Conservation (phyloP, 2,329 filamentous ascomycete species). For the Botryotinia calthae region DNA sequence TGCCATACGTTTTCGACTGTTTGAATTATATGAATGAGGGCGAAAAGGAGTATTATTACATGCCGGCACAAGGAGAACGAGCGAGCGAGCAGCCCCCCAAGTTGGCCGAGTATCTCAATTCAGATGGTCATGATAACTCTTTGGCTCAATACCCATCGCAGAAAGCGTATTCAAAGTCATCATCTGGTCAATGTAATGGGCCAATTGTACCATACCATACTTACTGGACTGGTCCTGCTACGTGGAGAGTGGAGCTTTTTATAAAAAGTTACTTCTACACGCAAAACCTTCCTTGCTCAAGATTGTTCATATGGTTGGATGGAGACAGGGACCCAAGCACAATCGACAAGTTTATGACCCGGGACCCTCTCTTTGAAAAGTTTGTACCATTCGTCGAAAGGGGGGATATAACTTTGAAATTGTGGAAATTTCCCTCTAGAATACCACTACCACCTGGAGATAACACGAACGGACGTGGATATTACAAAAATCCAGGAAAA, state of each 20-base stretch:
- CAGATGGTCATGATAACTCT: conserved; percentile 39
- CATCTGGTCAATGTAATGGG: conserved; percentile 50
- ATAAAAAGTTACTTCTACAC: conserved; percentile 57
- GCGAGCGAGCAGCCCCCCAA: conserved; percentile 38
- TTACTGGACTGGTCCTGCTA: conserved; percentile 56
- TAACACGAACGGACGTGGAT: conserved; percentile 48
- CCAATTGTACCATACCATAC: conserved; percentile 56
- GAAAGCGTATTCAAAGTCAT: conserved; percentile 42
- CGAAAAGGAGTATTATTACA: conserved; percentile 49
- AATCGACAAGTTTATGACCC: conserved; percentile 50
- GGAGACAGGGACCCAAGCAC: conserved; percentile 50
- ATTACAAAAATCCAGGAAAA: conserved; percentile 48
- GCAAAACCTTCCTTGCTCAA: conserved; percentile 54
- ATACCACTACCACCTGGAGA: conserved; percentile 51
- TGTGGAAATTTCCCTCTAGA: conserved; percentile 53
- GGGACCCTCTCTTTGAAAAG: conserved; percentile 51
- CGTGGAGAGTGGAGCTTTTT: conserved; percentile 56
- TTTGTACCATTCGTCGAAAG: conserved; percentile 53
- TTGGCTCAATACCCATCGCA: conserved; percentile 37
- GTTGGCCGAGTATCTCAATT: conserved; percentile 38
- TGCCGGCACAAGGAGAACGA: conserved; percentile 41
- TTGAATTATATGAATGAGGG: conserved; percentile 49
- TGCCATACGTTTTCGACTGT: conserved; percentile 53
- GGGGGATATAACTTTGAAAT: conserved; percentile 51
- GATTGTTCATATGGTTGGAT: conserved; percentile 54